Conservation (phyloP, 345 rosid species). For the Populus simonii region DNA sequence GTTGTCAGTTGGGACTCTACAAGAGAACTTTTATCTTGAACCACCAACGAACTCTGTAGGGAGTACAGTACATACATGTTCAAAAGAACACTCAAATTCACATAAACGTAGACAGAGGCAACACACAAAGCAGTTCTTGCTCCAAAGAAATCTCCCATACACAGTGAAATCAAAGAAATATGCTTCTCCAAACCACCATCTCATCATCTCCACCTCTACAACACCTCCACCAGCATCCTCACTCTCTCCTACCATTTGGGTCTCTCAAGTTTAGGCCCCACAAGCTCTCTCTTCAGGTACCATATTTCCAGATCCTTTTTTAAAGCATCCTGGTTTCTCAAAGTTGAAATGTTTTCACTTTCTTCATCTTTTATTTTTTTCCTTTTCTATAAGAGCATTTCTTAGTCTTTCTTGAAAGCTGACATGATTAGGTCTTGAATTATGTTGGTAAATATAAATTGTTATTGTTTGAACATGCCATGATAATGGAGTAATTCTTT, state of each 20-base stretch:
- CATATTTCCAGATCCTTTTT: neutral
- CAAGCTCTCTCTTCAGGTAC: slow-evolving; percentile 44
- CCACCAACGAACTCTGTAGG: slow-evolving; percentile 8
- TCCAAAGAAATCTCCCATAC: neutral
- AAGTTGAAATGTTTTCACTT: neutral
- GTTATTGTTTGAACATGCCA: neutral
- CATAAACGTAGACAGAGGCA: too few species aligned
- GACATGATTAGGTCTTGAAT: neutral
- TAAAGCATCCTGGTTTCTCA: neutral
- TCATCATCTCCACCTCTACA: slow-evolving; percentile 35
- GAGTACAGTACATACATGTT: neutral
- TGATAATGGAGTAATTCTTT: neutral
- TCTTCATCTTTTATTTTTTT: neutral
- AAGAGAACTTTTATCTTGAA: slow-evolving; percentile 16
- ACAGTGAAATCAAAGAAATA: slow-evolving; percentile 13
- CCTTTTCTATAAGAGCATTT: neutral
- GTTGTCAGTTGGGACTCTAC: neutral
- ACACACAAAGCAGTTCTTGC: slow-evolving; percentile 7
- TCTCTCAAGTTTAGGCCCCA: slow-evolving; percentile 26
- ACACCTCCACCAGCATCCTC: slow-evolving; percentile 19
- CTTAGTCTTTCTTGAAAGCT: neutral
- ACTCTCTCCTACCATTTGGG: slow-evolving; percentile 24
- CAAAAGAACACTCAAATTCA: neutral
- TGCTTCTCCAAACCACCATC: slow-evolving; percentile 53
- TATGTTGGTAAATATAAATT: neutral